Evolutionary conservation across 2,329 filamentous ascomycete species (phyloP).

Genomic region (Ilyonectria robusta): DNA sequence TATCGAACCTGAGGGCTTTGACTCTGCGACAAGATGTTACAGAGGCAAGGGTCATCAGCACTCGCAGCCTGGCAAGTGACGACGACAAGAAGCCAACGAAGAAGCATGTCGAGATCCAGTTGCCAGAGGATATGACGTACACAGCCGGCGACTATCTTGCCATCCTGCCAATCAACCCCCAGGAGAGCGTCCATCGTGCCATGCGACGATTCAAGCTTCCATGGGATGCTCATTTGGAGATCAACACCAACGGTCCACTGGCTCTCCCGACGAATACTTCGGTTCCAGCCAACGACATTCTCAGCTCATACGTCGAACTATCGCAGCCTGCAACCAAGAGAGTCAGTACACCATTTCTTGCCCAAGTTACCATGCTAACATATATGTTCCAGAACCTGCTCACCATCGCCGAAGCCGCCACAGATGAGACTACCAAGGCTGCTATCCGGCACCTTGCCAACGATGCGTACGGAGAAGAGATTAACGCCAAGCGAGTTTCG

Average conservation of each 20-base stretch:
- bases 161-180: slow-evolving; percentile 78
- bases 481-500: slow-evolving; percentile 70
- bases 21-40: slow-evolving; percentile 29
- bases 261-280: slow-evolving; percentile 68
- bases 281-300: slow-evolving; percentile 72
- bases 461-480: slow-evolving; percentile 61
- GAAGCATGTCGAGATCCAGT: slow-evolving; percentile 74
- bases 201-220: slow-evolving; percentile 78
- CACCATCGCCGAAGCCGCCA: slow-evolving; percentile 62
- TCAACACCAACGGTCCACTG: slow-evolving; percentile 64
- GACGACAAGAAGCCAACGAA: slow-evolving; percentile 56
- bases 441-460: slow-evolving; percentile 62
- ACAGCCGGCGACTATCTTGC: slow-evolving; percentile 82
- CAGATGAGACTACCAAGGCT: slow-evolving; percentile 58
- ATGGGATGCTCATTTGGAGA: slow-evolving; percentile 76
- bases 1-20: slow-evolving; percentile 19
- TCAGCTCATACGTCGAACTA: slow-evolving; percentile 80
- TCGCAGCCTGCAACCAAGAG: slow-evolving; percentile 79
- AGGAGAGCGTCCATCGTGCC: slow-evolving; percentile 71
- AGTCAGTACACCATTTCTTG: slow-evolving; percentile 49
- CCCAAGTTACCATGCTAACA: slow-evolving; percentile 24
- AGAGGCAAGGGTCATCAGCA: slow-evolving; percentile 9
- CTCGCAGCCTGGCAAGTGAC: slow-evolving; percentile 1
- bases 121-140: slow-evolving; percentile 76
- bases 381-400: slow-evolving; percentile 45